These are phyloP conservation scores for Paecilomyces sp. DNA, from an alignment of 2,329 filamentous ascomycete genomes.

Conservation along the genomic window DNA sequence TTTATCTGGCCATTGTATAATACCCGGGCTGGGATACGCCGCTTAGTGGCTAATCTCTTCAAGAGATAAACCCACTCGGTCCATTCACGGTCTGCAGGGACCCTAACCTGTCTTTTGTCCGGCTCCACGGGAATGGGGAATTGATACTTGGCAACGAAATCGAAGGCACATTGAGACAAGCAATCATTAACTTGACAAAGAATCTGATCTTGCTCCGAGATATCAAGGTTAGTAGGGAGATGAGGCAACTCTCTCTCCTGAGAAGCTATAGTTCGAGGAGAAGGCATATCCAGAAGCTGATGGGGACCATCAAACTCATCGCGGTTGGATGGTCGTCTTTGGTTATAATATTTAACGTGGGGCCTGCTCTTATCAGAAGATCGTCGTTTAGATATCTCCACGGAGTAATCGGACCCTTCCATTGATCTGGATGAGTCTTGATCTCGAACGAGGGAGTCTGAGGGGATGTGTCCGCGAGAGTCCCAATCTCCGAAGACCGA, in stretches of 20 bases:
- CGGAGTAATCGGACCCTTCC: conserved; percentile 28
- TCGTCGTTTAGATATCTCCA: conserved; percentile 28
- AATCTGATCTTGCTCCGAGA: conserved; percentile 78
- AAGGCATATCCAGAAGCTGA: conserved; percentile 69
- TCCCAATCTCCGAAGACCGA: conserved; percentile 28
- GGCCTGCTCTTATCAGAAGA: conserved; percentile 23
- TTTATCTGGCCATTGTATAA: conserved; percentile 88
- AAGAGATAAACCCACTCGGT: conserved; percentile 87
- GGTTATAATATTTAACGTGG: conserved; percentile 34
- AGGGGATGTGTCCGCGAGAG: conserved; percentile 20
- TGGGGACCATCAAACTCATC: conserved; percentile 87
- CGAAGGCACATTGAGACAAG: conserved; percentile 76
- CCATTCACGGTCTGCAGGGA: conserved; percentile 75
- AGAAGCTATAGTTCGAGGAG: conserved; percentile 62
- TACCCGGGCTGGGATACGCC: conserved; percentile 74
- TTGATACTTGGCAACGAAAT: conserved; percentile 86
- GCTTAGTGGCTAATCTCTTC: conserved; percentile 77
- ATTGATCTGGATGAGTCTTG: conserved; percentile 21
- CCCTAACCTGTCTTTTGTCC: conserved; percentile 70
- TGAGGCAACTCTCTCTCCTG: conserved; percentile 75
- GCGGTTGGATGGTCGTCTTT: conserved; percentile 68
- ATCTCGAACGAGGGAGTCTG: conserved; percentile 25
- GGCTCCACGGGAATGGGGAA: conserved; percentile 79
- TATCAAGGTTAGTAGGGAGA: conserved; percentile 72
- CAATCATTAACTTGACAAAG: conserved; percentile 75